Conservation (phyloP, 2,329 filamentous ascomycete species). For the Botryotinia calthae region DNA sequence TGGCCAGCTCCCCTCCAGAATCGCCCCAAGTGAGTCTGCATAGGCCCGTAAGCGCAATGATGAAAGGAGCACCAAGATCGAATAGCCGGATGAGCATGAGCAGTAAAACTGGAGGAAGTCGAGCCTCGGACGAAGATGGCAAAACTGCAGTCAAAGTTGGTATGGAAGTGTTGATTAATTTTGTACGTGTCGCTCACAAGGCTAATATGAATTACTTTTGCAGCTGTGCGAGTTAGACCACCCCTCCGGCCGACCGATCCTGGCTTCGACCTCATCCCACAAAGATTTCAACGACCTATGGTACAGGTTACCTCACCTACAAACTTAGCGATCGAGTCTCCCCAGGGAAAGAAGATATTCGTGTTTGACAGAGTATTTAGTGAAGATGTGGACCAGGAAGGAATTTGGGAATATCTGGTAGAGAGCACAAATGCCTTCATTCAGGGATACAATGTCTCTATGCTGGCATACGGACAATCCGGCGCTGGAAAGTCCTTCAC, state of each 20-base stretch:
- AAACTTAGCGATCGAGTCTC: constrained; percentile 82
- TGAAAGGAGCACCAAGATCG: constrained; percentile 67
- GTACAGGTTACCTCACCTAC: constrained; percentile 86
- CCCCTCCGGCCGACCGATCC: constrained; percentile 80
- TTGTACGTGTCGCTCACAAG: neutral
- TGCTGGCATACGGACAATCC: constrained; percentile 95
- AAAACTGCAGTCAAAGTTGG: constrained; percentile 95
- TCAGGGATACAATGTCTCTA: constrained; percentile 97
- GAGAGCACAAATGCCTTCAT: constrained; percentile 89
- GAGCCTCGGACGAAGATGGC: constrained; percentile 83
- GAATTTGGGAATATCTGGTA: constrained; percentile 88
- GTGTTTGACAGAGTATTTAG: constrained; percentile 95
- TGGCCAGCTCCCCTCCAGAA: constrained; percentile 68
- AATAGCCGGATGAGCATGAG: constrained; percentile 83
- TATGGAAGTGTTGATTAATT: constrained; percentile 51
- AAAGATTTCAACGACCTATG: constrained; percentile 90
- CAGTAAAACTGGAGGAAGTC: constrained; percentile 75
- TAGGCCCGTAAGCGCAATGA: constrained; percentile 78
- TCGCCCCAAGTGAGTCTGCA: constrained; percentile 58
- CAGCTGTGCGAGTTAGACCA: constrained; percentile 90
- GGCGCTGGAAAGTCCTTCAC: constrained; percentile 98
- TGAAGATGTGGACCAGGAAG: constrained; percentile 79
- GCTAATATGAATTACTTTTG: constrained; percentile 21
- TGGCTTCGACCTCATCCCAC: constrained; percentile 90
- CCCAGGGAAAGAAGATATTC: constrained; percentile 90